phyloP scores from a whole-genome alignment of 768 basidiomycete genomes.

The Suillus americanus region DNA sequence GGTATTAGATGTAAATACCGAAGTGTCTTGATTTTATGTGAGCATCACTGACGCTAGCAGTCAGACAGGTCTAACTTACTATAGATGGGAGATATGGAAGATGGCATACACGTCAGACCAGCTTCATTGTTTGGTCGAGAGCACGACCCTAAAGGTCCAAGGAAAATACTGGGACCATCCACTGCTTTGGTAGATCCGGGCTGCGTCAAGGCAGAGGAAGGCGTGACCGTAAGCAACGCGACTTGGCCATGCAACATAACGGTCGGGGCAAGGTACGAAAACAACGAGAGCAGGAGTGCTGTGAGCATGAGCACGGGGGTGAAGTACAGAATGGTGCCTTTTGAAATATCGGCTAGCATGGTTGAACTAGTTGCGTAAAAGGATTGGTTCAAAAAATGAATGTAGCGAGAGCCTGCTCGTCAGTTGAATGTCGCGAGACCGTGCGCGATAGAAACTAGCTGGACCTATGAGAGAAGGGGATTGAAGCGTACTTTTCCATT shows the following conservation, averaged over 20 bases:
- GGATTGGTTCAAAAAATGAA: not conserved
- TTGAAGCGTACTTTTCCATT: not conserved
- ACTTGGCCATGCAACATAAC: conserved; percentile 61
- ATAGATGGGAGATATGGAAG: conserved; percentile 58
- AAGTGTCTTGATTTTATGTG: conserved; percentile 48
- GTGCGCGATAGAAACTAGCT: not conserved
- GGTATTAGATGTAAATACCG: conserved; percentile 55
- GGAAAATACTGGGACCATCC: conserved; percentile 68
- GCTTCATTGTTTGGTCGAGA: conserved; percentile 49
- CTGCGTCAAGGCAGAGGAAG: conserved; percentile 45
- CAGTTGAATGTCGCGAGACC: not conserved
- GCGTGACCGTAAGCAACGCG: conserved; percentile 62
- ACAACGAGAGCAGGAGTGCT: conserved; percentile 61
- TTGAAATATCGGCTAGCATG: conserved; percentile 75
- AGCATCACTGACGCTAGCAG: not conserved
- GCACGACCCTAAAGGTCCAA: conserved; percentile 76
- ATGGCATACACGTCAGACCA: conserved; percentile 51
- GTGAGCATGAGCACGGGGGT: conserved; percentile 66
- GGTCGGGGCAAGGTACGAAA: conserved; percentile 68
- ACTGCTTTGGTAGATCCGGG: conserved; percentile 32
- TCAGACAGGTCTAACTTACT: conserved; percentile 41
- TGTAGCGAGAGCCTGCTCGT: conserved; percentile 7
- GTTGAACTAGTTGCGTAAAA: conserved; percentile 7
- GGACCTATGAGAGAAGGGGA: not conserved
- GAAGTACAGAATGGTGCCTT: conserved; percentile 65